Base-by-base conservation (phyloP, 1,139 yeast genomes). In the Debaryomycetaceae sp. region DNA sequence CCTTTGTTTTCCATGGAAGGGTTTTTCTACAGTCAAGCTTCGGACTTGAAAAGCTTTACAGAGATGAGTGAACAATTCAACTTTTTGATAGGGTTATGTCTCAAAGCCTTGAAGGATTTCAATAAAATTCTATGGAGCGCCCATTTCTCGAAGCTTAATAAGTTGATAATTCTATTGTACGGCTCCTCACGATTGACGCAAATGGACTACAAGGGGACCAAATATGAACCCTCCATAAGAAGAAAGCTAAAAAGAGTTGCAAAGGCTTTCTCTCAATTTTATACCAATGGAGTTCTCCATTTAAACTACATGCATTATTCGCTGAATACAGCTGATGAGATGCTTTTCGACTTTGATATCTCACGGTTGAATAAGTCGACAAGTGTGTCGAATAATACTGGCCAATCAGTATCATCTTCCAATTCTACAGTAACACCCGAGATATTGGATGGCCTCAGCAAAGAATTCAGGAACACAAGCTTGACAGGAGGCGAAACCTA, bases 21-120 rank as follows among this genome's bases (percentile, higher is more conserved):
- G 7, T 57, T 80, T 17, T 83, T 84, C 57, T 83, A 82, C 56
- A 70, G 70, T 42, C 81, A 80, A 45, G 73, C 80, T 5, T 62
- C 76, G 1, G 91, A 85, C 58, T 63, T 83, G 24, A 63, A 71
- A n/a, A 67, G 70, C 7, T 85, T 90, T 90, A 66, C 76, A 3
- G 78, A 74, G 14, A 58, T 83, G 35, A 65, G 70, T 40, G 75
- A 75, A 40, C 66, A 71, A 8, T 70, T 82, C 42, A 60, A 70
- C 8, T 71, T 69, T 47, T 66, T 78, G 37, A 62, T 82, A 34
- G 77, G 75, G 37, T 56, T 77, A 45, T 63, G 80, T 0, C 57
- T 72, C 42, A 77, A 75, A 43, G 75, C 84, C 1, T 61, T 85
- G 22, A 66, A 66, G 36, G 78, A 76, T 38, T 68, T 70, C 37